A percentile compares a stretch with the other conserved stretches of the same genome.
These are phyloP conservation scores for Cunninghamia lanceolata DNA, from an alignment of 75 land plant species.

Conservation along the genomic window DNA sequence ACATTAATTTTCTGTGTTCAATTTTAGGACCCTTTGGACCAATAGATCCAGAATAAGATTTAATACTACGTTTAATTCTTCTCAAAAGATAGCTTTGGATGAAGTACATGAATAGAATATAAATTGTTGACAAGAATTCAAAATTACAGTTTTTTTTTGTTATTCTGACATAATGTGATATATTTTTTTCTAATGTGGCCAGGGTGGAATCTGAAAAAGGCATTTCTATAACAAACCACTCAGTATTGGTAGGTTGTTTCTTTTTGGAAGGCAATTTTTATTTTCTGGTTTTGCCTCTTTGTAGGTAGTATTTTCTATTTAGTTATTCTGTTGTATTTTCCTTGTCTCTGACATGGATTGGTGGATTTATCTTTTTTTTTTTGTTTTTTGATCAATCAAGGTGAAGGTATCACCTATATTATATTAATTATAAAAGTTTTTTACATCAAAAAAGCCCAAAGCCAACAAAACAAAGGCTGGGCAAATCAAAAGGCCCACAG, in stretches of 20 bases:
- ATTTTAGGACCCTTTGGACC: neutral
- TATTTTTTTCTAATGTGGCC: neutral
- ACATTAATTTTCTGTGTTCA: neutral
- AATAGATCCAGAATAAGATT: neutral
- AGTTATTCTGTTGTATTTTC: neutral
- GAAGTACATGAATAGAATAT: neutral
- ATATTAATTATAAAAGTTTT: no score
- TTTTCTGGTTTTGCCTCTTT: neutral
- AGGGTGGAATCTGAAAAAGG: slow-evolving; percentile 83
- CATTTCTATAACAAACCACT: slow-evolving; percentile 60
- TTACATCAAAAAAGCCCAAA: no score
- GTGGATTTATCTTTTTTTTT: neutral
- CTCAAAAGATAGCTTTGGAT: neutral
- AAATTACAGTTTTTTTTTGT: neutral
- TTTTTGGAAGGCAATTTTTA: neutral
- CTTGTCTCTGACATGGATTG: neutral
- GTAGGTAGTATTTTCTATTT: neutral
- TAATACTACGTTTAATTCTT: neutral
- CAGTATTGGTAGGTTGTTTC: slow-evolving; percentile 42
- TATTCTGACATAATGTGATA: neutral
- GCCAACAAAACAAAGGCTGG: no score
- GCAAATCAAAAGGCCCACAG: no score
- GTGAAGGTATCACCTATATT: no score
- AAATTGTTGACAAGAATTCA: neutral
- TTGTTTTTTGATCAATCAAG: no score